Conservation (phyloP, 2,329 filamentous ascomycete genomes). For the Aspergillus piperis region DNA sequence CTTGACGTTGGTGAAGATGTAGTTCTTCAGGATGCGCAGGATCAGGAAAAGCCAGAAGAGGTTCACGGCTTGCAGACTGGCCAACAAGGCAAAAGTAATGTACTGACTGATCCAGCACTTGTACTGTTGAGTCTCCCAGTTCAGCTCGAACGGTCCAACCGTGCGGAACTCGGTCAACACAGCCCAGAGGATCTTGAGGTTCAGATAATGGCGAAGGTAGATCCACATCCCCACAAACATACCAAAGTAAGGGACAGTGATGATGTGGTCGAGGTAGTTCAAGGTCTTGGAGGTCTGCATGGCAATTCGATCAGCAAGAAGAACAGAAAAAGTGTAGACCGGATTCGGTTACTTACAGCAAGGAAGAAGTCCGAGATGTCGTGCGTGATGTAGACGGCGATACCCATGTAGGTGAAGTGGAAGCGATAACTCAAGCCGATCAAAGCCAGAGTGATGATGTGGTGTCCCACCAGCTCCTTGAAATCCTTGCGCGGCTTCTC, state of each 20-base stretch:
- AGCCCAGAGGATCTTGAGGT: constrained; percentile 51
- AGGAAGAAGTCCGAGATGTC: constrained; percentile 96
- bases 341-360: constrained; percentile 58
- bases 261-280: constrained; percentile 79
- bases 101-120: constrained; percentile 52
- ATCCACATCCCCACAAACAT: constrained; percentile 82
- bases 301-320: background rate
- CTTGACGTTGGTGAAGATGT: constrained; percentile 40
- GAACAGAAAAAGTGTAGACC: background rate
- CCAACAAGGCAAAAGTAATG: constrained; percentile 49
- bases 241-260: constrained; percentile 83
- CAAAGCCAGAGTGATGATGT: constrained; percentile 82
- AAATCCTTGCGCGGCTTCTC: constrained; percentile 96
- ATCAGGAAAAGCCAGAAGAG: constrained; percentile 51
- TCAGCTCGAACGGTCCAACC: constrained; percentile 49
- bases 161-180: constrained; percentile 50
- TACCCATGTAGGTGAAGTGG: constrained; percentile 93
- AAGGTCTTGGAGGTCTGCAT: constrained; percentile 80
- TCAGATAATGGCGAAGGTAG: constrained; percentile 78
- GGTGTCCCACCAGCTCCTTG: constrained; percentile 87
- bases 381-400: constrained; percentile 91
- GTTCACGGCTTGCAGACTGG: constrained; percentile 49
- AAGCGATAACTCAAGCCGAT: constrained; percentile 89
- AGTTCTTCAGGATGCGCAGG: constrained; percentile 46
- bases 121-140: constrained; percentile 53